These are phyloP conservation scores for Raphanus raphanistrum DNA, from an alignment of 345 rosid species.

Conservation along the genomic window DNA sequence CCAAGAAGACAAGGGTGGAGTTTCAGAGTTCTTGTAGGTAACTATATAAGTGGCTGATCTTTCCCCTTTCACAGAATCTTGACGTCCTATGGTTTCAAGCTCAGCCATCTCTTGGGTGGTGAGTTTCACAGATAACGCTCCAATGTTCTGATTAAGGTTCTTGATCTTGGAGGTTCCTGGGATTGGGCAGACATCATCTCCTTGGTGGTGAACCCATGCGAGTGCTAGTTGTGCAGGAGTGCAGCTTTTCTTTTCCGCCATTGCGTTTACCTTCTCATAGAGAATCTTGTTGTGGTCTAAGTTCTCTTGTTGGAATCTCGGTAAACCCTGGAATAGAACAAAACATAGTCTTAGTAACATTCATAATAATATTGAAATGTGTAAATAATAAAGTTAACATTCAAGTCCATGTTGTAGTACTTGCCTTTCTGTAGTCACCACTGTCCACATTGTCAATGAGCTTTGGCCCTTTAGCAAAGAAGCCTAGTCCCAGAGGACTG, in stretches of 20 bases:
- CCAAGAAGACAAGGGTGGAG: slow-evolving; percentile 61
- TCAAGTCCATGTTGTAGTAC: background rate
- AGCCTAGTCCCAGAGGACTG: background rate
- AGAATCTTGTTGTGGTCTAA: slow-evolving; percentile 1
- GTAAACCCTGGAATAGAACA: background rate
- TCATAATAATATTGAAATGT: background rate
- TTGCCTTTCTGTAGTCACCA: background rate
- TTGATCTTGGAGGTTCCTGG: slow-evolving; percentile 9
- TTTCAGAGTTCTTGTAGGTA: slow-evolving; percentile 45
- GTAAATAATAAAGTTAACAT: too few species aligned
- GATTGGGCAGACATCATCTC: background rate
- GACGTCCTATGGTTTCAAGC: slow-evolving; percentile 49
- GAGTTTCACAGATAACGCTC: slow-evolving; percentile 35
- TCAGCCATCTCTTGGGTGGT: slow-evolving; percentile 50
- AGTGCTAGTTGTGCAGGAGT: background rate
- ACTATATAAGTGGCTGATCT: slow-evolving; percentile 6
- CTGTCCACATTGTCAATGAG: background rate
- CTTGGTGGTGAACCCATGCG: background rate
- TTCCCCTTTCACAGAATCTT: slow-evolving; percentile 47
- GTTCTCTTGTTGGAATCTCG: background rate
- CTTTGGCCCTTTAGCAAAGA: background rate
- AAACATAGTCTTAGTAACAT: background rate
- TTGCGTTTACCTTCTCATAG: background rate
- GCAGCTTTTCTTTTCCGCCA: background rate
- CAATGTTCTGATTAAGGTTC: background rate